phyloP scores from a whole-genome alignment of 106 monocot species.

The Platanthera zijinensis region DNA sequence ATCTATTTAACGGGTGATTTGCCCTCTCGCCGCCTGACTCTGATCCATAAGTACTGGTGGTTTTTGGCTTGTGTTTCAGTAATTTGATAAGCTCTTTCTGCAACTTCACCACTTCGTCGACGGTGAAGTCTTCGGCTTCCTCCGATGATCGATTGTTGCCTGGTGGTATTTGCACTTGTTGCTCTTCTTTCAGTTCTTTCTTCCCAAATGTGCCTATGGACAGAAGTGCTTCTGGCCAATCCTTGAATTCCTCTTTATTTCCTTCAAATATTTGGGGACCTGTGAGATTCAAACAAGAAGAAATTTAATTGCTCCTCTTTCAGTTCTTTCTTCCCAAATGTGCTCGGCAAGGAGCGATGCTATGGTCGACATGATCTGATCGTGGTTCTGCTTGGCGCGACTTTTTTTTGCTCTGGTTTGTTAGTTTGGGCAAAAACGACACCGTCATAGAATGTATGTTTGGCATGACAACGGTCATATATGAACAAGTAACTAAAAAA shows the following conservation, averaged over 20 bases:
- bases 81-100: slow-evolving; percentile 38
- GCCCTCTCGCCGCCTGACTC: slow-evolving; percentile 16
- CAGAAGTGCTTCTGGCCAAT: slow-evolving; percentile 65
- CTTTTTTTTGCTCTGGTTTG: too few relatives aligned
- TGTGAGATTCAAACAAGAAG: too few relatives aligned
- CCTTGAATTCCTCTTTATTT: slow-evolving; percentile 57
- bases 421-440: too few relatives aligned
- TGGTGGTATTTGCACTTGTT: slow-evolving; percentile 2
- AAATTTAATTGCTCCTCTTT: too few relatives aligned
- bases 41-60: slow-evolving; percentile 9
- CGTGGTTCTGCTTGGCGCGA: too few relatives aligned
- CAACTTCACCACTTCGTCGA: slow-evolving; percentile 44
- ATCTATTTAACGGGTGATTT: slow-evolving; percentile 25
- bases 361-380: too few relatives aligned
- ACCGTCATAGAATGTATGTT: too few relatives aligned
- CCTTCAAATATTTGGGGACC: background rate
- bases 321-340: too few relatives aligned
- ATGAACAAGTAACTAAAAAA: too few relatives aligned
- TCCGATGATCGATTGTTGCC: slow-evolving; percentile 8
- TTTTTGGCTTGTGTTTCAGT: slow-evolving; percentile 19
- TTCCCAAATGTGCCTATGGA: slow-evolving; percentile 70
- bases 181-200: slow-evolving; percentile 18
- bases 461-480: too few relatives aligned
- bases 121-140: slow-evolving; percentile 32
- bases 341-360: too few relatives aligned